Conservation (phyloP, 371 early-diverging fungal species). For the Mortierella sp. region DNA sequence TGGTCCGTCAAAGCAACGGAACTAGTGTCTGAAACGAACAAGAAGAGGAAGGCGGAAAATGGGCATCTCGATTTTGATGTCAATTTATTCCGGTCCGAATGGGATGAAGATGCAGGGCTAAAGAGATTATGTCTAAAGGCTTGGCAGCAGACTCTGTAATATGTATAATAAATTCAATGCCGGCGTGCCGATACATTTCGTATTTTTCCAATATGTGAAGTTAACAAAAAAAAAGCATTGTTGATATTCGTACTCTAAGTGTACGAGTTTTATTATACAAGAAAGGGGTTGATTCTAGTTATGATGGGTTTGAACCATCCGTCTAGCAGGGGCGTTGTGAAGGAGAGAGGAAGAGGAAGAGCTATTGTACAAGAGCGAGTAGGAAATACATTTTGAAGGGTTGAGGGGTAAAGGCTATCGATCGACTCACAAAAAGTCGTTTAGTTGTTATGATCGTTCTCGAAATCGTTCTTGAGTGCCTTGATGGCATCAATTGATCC, state of each 20-base stretch:
- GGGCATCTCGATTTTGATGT: conserved; percentile 11
- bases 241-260: too few relatives aligned
- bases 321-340: neutral
- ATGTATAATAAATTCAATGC: neutral
- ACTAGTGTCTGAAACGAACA: conserved; percentile 12
- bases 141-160: conserved; percentile 23
- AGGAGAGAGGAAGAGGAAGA: neutral
- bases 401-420: neutral
- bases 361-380: conserved; percentile 3
- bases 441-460: conserved; percentile 11
- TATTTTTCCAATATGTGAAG: too few relatives aligned
- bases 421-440: neutral
- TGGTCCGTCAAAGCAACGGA: conserved; percentile 25
- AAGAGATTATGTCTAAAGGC: conserved; percentile 31
- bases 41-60: neutral
- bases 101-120: conserved; percentile 42
- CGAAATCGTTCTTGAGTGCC: conserved; percentile 23
- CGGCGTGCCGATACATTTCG: too few relatives aligned
- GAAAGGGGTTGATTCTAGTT: neutral
- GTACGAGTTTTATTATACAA: conserved; percentile 9
- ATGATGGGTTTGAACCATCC: neutral
- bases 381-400: neutral
- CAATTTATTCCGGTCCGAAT: conserved; percentile 21
- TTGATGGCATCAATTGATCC: conserved; percentile 79
- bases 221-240: too few relatives aligned